Evolutionary conservation across 2,329 filamentous ascomycete species (phyloP).

Genomic region (Pseudogymnoascus sp.): DNA sequence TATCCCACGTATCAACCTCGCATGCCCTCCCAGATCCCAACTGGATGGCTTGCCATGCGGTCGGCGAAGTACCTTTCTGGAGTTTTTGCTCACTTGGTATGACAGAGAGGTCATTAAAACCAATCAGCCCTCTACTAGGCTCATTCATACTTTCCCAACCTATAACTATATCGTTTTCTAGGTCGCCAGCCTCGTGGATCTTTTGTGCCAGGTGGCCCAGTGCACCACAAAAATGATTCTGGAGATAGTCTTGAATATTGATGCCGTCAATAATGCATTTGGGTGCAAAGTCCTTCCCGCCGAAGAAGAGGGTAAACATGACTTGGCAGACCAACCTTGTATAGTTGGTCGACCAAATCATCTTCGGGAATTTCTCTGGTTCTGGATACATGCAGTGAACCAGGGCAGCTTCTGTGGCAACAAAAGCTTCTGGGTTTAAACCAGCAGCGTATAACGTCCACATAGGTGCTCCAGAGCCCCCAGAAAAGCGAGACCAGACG

Average conservation of each 20-base stretch:
- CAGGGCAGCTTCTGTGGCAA: slow-evolving; percentile 78
- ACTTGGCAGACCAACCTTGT: slow-evolving; percentile 76
- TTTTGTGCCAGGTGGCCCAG: slow-evolving; percentile 71
- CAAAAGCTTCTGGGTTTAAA: slow-evolving; percentile 77
- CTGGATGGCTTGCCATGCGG: slow-evolving; percentile 86
- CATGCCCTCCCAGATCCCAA: slow-evolving; percentile 85
- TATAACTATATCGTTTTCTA: slow-evolving; percentile 79
- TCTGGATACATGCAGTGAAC: slow-evolving; percentile 91
- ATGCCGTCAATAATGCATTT: slow-evolving; percentile 90
- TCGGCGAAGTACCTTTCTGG: slow-evolving; percentile 87
- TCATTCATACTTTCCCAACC: slow-evolving; percentile 98
- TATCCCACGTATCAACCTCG: slow-evolving; percentile 86
- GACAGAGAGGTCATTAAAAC: slow-evolving; percentile 68
- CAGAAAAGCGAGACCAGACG: slow-evolving; percentile 92
- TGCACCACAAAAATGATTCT: slow-evolving; percentile 74
- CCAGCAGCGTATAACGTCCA: slow-evolving; percentile 97
- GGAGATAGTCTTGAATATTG: slow-evolving; percentile 94
- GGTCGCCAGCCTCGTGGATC: slow-evolving; percentile 81
- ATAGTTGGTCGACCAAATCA: slow-evolving; percentile 99
- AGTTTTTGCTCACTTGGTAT: slow-evolving; percentile 83
- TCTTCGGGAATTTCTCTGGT: slow-evolving; percentile 83
- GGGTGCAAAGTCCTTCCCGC: slow-evolving; percentile 81
- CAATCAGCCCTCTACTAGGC: slow-evolving; percentile 80
- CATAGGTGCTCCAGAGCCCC: slow-evolving; percentile 90
- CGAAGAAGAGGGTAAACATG: slow-evolving; percentile 93